These are phyloP conservation scores for Tephrocybe sp. DNA, from an alignment of 768 basidiomycete species.

Conservation along the genomic window DNA sequence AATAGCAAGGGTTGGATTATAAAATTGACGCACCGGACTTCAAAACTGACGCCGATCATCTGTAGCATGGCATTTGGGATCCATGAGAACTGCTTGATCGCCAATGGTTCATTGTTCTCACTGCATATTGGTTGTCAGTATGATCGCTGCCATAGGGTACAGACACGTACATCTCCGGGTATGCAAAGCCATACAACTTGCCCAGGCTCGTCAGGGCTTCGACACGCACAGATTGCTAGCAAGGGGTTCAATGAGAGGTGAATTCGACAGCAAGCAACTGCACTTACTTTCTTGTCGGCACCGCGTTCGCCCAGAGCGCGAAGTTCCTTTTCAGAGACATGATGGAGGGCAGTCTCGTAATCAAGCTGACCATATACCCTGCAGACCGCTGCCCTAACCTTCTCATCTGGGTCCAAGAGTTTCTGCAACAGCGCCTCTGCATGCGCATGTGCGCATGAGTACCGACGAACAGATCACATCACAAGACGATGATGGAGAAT, in stretches of 20 bases:
- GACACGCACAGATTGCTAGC: slow-evolving; percentile 56
- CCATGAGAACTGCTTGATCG: slow-evolving; percentile 86
- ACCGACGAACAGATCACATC: no score
- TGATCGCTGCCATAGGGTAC: not conserved
- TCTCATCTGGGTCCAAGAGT: slow-evolving; percentile 87
- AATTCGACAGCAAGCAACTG: not conserved
- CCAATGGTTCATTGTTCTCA: slow-evolving; percentile 74
- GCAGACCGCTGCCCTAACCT: slow-evolving; percentile 84
- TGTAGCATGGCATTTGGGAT: slow-evolving; percentile 78
- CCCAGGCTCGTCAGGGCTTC: slow-evolving; percentile 81
- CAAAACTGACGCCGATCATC: slow-evolving; percentile 47
- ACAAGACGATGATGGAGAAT: slow-evolving; percentile 17
- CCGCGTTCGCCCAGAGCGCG: slow-evolving; percentile 67
- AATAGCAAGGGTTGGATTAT: not conserved
- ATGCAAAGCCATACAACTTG: slow-evolving; percentile 78
- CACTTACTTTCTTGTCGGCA: slow-evolving; percentile 79
- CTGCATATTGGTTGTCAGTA: slow-evolving; percentile 39
- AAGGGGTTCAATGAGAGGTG: not conserved
- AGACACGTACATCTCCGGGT: slow-evolving; percentile 84
- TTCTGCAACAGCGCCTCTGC: slow-evolving; percentile 63
- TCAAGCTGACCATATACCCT: slow-evolving; percentile 80
- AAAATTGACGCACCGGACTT: slow-evolving; percentile 51
- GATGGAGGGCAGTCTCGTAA: slow-evolving; percentile 87
- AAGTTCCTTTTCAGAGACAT: slow-evolving; percentile 66
- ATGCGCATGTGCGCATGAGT: not conserved